Evolutionary conservation across 306 rosid species (phyloP).

Genomic region (Adenanthera pavonina): DNA sequence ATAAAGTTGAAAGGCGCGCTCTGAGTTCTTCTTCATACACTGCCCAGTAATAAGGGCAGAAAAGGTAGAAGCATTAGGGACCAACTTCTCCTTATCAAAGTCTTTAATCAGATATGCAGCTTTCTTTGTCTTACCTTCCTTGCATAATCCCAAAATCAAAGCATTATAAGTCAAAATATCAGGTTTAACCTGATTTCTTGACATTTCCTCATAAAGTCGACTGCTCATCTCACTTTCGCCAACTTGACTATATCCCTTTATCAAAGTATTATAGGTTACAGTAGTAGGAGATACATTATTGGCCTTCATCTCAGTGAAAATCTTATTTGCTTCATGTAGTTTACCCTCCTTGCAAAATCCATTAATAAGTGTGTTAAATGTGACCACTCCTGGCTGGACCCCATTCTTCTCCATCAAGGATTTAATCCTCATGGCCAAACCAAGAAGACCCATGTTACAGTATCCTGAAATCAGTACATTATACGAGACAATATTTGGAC

Average conservation of each 20-base stretch:
- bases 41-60: conserved; percentile 78
- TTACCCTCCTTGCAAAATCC: conserved; percentile 79
- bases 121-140: conserved; percentile 81
- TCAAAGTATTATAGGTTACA: conserved; percentile 76
- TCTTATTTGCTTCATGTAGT: conserved; percentile 65
- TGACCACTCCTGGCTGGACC: conserved; percentile 63
- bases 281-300: conserved; percentile 61
- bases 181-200: conserved; percentile 55
- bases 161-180: conserved; percentile 83
- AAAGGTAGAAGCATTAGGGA: conserved; percentile 74
- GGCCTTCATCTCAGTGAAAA: conserved; percentile 73
- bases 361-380: conserved; percentile 70
- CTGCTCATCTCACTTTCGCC: conserved; percentile 69
- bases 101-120: conserved; percentile 75
- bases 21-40: conserved; percentile 65
- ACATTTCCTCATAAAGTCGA: conserved; percentile 78
- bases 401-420: conserved; percentile 58
- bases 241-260: conserved; percentile 66
- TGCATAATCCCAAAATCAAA: conserved; percentile 85
- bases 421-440: conserved; percentile 63
- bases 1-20: conserved; percentile 68
- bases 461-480: conserved; percentile 78
- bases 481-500: conserved; percentile 66
- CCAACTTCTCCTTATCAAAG: conserved; percentile 65
- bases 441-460: conserved; percentile 68